These are phyloP conservation scores for Crithidia acanthocephali DNA, from an alignment of 208 protist species.

Conservation along the genomic window DNA sequence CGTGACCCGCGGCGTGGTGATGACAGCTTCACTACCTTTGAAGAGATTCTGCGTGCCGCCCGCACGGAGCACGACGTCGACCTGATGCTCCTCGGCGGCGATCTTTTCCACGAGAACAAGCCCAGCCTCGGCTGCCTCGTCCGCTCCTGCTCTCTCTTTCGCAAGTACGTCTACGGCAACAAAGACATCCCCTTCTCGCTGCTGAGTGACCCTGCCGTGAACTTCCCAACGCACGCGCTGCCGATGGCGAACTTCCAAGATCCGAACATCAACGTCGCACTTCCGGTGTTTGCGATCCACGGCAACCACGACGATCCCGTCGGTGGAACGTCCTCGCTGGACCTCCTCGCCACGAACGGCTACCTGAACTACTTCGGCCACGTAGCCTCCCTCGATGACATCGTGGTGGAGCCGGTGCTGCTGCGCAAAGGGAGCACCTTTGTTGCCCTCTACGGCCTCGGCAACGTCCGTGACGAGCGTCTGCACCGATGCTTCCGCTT, in stretches of 20 bases:
- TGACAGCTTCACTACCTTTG: conserved; percentile 98
- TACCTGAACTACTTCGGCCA: conserved; percentile 99
- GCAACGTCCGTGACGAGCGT: conserved; percentile 98
- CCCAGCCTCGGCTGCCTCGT: conserved; percentile 94
- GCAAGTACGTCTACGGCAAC: conserved; percentile 93
- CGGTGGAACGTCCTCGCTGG: conserved; percentile 94
- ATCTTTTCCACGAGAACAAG: conserved; percentile 99
- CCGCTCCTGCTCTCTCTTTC: conserved; percentile 87
- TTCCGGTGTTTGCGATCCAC: conserved; percentile 99
- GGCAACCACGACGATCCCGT: conserved; percentile 99
- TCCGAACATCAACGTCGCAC: conserved; percentile 97
- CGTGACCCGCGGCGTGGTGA: conserved; percentile 96
- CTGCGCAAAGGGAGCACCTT: conserved; percentile 95
- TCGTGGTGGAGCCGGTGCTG: conserved; percentile 94
- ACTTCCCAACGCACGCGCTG: conserved; percentile 91
- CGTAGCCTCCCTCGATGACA: conserved; percentile 89
- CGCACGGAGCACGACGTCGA: conserved; percentile 95
- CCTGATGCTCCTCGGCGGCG: conserved; percentile 97
- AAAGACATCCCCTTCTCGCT: conserved; percentile 91
- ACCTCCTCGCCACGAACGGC: conserved; percentile 94
- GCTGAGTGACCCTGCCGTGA: conserved; percentile 89
- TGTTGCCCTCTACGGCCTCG: conserved; percentile 98
- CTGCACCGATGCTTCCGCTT: conserved; percentile 96
- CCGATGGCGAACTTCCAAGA: conserved; percentile 94
- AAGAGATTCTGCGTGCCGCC: conserved; percentile 97